phyloP scores from a whole-genome alignment of 1,284 basidiomycete genomes.

The Garcileccinum viscosum region DNA sequence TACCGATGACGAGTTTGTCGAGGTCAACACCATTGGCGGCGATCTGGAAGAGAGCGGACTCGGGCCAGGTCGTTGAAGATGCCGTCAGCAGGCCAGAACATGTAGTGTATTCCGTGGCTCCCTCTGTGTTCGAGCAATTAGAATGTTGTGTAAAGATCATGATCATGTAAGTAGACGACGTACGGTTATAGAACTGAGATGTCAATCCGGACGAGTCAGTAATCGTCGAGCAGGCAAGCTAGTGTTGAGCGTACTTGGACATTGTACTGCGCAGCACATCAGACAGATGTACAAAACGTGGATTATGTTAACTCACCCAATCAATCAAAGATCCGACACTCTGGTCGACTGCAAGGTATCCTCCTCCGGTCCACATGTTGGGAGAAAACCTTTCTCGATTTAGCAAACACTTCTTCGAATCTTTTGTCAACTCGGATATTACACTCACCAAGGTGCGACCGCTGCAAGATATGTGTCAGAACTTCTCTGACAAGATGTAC shows the following conservation, averaged over 20 bases:
- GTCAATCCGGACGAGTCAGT: background rate
- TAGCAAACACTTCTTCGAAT: background rate
- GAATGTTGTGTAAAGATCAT: background rate
- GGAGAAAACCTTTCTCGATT: constrained; percentile 34
- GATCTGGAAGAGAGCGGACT: constrained; percentile 1
- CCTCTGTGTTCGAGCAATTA: constrained; percentile 42
- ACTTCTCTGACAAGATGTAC: background rate
- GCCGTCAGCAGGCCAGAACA: constrained; percentile 50
- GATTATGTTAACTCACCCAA: constrained; percentile 42
- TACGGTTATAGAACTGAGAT: constrained; percentile 68
- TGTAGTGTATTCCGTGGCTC: constrained; percentile 51
- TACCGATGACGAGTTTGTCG: background rate
- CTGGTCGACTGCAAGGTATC: constrained; percentile 57
- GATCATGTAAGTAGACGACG: constrained; percentile 26
- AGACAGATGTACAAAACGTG: background rate
- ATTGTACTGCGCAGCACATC: constrained; percentile 44
- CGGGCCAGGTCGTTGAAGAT: constrained; percentile 48
- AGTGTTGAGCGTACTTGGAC: constrained; percentile 46
- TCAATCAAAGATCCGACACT: constrained; percentile 64
- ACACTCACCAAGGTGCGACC: constrained; percentile 35
- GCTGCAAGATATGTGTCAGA: constrained; percentile 20
- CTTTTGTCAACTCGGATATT: background rate
- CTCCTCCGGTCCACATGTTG: constrained; percentile 46
- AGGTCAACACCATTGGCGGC: background rate
- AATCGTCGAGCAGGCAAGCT: background rate